These are phyloP conservation scores for Leccinellum luteum DNA, from an alignment of 768 basidiomycete species.

Conservation along the genomic window DNA sequence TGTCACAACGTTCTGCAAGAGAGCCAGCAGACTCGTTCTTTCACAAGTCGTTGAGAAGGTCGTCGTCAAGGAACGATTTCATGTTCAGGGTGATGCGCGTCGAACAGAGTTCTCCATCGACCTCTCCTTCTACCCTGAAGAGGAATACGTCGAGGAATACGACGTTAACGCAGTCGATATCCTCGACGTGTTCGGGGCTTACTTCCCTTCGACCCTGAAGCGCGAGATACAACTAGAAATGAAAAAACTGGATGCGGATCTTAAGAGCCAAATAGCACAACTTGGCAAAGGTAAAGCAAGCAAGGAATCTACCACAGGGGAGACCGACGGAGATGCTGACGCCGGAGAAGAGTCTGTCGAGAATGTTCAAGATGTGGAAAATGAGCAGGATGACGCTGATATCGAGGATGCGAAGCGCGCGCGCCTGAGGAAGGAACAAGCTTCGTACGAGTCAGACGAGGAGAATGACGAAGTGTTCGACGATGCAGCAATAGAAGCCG, in stretches of 20 bases:
- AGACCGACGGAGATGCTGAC: slow-evolving; percentile 49
- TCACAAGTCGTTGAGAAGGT: slow-evolving; percentile 87
- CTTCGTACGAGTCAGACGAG: slow-evolving; percentile 66
- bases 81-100: slow-evolving; percentile 62
- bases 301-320: slow-evolving; percentile 40
- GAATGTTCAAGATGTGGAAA: slow-evolving; percentile 60
- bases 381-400: slow-evolving; percentile 81
- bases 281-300: slow-evolving; percentile 75
- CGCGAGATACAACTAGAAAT: slow-evolving; percentile 86
- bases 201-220: slow-evolving; percentile 78
- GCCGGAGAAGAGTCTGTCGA: slow-evolving; percentile 45
- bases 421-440: slow-evolving; percentile 68
- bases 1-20: slow-evolving; percentile 81
- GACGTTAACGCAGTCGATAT: slow-evolving; percentile 72
- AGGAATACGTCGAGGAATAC: slow-evolving; percentile 84
- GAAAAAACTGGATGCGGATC: slow-evolving; percentile 77
- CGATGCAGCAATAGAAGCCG: slow-evolving; percentile 61
- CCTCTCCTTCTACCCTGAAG: slow-evolving; percentile 81
- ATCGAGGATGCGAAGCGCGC: slow-evolving; percentile 75
- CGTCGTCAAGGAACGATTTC: slow-evolving; percentile 74
- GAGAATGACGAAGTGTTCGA: slow-evolving; percentile 46
- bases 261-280: slow-evolving; percentile 74
- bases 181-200: slow-evolving; percentile 63
- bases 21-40: slow-evolving; percentile 78
- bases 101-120: slow-evolving; percentile 77